These are phyloP conservation scores for Jaltomata sinuosa DNA, from an alignment of 257 asterid genomes.

Conservation along the genomic window DNA sequence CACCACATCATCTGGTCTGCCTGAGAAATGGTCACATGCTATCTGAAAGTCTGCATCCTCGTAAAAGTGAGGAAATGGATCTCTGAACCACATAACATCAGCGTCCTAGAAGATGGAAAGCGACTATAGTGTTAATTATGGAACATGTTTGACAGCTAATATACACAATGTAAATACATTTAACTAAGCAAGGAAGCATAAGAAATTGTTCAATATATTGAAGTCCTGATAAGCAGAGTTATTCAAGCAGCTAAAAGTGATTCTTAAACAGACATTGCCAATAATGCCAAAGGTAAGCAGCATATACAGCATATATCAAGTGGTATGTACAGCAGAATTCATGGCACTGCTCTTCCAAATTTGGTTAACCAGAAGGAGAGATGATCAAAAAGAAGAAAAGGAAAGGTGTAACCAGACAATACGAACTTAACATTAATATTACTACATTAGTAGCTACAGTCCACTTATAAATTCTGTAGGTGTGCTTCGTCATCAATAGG, in stretches of 20 bases:
- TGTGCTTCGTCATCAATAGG: background rate
- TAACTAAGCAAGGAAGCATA: background rate
- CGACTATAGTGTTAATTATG: background rate
- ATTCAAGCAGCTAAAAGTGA: background rate
- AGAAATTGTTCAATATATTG: background rate
- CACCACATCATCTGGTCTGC: constrained; percentile 11
- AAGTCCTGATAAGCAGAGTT: background rate
- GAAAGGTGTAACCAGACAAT: background rate
- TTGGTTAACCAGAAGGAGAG: background rate
- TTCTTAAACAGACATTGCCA: background rate
- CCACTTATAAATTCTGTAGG: background rate
- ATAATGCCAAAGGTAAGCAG: background rate
- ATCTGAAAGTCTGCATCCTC: constrained; percentile 36
- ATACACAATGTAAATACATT: constrained; percentile 53
- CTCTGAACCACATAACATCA: constrained; percentile 54
- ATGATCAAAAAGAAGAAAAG: background rate
- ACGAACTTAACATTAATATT: background rate
- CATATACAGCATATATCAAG: background rate
- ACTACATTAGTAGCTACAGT: background rate
- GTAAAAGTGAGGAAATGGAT: constrained; percentile 42
- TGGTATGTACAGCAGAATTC: background rate
- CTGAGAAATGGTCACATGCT: constrained; percentile 27
- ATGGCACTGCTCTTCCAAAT: background rate
- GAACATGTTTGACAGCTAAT: constrained; percentile 22
- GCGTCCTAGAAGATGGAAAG: constrained; percentile 40